Evolutionary conservation across 2,329 filamentous ascomycete species (phyloP), one percentile per base, ranked within the genome.

Genomic region (Thielaviopsis populi): DNA sequence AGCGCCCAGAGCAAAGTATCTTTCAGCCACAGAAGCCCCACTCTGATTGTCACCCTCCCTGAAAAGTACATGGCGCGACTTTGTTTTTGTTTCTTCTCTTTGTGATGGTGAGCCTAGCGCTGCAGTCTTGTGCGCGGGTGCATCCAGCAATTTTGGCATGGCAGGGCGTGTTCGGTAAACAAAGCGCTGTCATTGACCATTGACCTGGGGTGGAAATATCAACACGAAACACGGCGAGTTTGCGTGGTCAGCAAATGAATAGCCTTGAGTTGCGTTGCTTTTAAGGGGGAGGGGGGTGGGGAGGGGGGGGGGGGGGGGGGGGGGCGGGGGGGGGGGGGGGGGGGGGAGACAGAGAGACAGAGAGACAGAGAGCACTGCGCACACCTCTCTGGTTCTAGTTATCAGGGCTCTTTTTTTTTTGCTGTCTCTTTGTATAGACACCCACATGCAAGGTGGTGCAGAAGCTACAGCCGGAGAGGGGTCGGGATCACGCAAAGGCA

Each of bases 121-220:
- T n/a, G 46, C 27, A 11, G 24, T 56, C 53, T 56, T 56, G 53
- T 56, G 53, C 53, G 53, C 53, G 53, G 53, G 53, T 56, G 53
- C 53, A 33, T 56, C 53, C 53, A 56, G 53, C 53, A 56, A 56
- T 56, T 33, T 37, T 37, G 30, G 24, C 53, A 10, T 56, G 53
- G 27, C 53, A 37, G 24, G 53, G 53, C 53, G 53, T 56, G 53
- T 56, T 37, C 11, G 13, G 53, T 37, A 56, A 56, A 37, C 53
- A 56, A 56, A 56, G 53, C 53, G 53, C 53, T 22, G 53, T n/a
- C 53, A 30, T 56, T 17, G 3, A 43, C n/a, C n/a, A n/a, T n/a
- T 43, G 50, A 11, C 53, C 53, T 37, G 53, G 53, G 53, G 53
- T 56, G 53, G n/a, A 33, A 27, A n/a, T 56, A 56, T 56, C 53